phyloP scores from a whole-genome alignment of 2,329 filamentous ascomycete species.

The Clarireedia sp. region DNA sequence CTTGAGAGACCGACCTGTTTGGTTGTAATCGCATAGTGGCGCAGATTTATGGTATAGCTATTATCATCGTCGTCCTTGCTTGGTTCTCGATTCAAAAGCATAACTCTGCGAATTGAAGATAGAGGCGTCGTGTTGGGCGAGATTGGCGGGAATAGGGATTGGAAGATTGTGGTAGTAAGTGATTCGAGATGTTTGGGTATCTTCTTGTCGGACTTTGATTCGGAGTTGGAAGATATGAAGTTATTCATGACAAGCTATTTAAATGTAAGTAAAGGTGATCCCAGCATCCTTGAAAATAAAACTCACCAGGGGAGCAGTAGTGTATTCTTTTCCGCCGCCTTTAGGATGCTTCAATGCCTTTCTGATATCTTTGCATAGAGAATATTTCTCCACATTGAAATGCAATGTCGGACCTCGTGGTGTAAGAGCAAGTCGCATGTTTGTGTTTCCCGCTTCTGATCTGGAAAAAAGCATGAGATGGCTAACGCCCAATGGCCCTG shows the following conservation, averaged over 20 bases:
- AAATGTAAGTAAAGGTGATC: constrained; percentile 23
- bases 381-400: constrained; percentile 92
- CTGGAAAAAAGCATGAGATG: constrained; percentile 91
- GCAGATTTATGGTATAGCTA: constrained; percentile 74
- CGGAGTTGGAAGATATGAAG: constrained; percentile 59
- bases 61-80: constrained; percentile 44
- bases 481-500: constrained; percentile 83
- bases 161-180: constrained; percentile 87
- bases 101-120: constrained; percentile 82
- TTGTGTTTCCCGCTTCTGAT: constrained; percentile 84
- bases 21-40: constrained; percentile 94
- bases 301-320: constrained; percentile 69
- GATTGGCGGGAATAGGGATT: constrained; percentile 92
- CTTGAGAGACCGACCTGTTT: constrained; percentile 78
- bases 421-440: constrained; percentile 77
- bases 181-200: constrained; percentile 93
- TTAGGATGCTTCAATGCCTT: constrained; percentile 76
- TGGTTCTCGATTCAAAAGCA: constrained; percentile 79
- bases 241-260: constrained; percentile 92
- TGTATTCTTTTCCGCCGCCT: constrained; percentile 76
- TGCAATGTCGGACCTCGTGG: constrained; percentile 88
- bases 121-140: constrained; percentile 85
- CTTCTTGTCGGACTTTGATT: constrained; percentile 51
- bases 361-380: constrained; percentile 82
- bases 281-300: constrained; percentile 2